phyloP scores from a whole-genome alignment of 2,329 filamentous ascomycete species.

The Calonectria fujianensis region DNA sequence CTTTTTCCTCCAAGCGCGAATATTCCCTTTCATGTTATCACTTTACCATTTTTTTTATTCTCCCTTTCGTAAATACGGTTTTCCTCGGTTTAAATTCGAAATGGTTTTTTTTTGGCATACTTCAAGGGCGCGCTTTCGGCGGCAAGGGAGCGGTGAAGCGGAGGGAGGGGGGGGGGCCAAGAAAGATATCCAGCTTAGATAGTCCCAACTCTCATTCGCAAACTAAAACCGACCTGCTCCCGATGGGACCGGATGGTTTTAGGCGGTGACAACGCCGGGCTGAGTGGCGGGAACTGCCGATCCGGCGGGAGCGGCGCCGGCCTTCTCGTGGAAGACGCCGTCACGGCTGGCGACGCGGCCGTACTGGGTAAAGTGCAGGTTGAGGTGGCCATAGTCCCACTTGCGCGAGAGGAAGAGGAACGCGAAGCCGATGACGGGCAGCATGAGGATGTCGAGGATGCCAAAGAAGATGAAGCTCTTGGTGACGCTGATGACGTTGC shows the following conservation, averaged over 20 bases:
- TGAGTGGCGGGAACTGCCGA: conserved; percentile 35
- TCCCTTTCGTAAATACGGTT: not conserved
- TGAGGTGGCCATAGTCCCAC: conserved; percentile 72
- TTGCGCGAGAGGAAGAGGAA: conserved; percentile 66
- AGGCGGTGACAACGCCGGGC: not conserved
- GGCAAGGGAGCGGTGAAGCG: conserved; percentile 12
- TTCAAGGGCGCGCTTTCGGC: conserved; percentile 6
- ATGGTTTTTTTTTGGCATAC: not conserved
- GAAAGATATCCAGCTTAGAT: conserved; percentile 1
- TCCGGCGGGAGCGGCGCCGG: conserved; percentile 43
- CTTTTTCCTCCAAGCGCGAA: not conserved
- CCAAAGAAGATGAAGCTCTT: conserved; percentile 71
- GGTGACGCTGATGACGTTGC: conserved; percentile 69
- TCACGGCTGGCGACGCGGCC: conserved; percentile 66
- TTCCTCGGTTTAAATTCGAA: not conserved
- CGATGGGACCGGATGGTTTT: not conserved
- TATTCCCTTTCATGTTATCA: not conserved
- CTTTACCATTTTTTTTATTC: not conserved
- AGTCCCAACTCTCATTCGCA: conserved; percentile 3
- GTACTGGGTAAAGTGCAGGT: conserved; percentile 73
- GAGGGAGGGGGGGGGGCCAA: not conserved
- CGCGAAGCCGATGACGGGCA: conserved; percentile 65
- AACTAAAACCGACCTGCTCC: not conserved
- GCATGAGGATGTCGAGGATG: conserved; percentile 69
- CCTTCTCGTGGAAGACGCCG: conserved; percentile 69